A percentile compares a stretch with the other conserved stretches of the same genome.
Evolutionary conservation across 2,329 filamentous ascomycete species (phyloP).

Genomic region (Sclerotinia trifoliorum): DNA sequence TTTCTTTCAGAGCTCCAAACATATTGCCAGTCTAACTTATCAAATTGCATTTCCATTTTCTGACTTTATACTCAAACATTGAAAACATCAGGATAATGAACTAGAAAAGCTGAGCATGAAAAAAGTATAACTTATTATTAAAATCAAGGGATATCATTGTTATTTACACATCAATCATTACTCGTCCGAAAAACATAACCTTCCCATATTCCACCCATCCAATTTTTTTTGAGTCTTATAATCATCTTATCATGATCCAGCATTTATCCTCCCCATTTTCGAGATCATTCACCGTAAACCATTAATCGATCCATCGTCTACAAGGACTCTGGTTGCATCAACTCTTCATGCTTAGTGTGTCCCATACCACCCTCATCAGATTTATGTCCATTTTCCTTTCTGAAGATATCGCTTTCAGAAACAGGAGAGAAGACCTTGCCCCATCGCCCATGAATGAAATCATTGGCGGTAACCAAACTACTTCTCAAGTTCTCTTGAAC

Average conservation of each 20-base stretch:
- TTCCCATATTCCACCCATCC: not conserved
- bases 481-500: conserved; percentile 57
- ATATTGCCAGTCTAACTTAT: not conserved
- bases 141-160: conserved; percentile 13
- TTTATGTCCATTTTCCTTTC: conserved; percentile 34
- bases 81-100: not conserved
- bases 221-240: not conserved
- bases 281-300: not conserved
- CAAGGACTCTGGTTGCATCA: conserved; percentile 22
- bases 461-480: conserved; percentile 32
- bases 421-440: conserved; percentile 37
- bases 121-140: not conserved
- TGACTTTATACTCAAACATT: too few relatives aligned
- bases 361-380: conserved; percentile 25
- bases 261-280: not conserved
- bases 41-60: too few relatives aligned
- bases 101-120: not conserved
- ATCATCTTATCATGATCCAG: conserved; percentile 2
- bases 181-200: not conserved
- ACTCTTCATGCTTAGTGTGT: conserved; percentile 28
- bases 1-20: not conserved
- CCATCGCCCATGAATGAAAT: conserved; percentile 36
- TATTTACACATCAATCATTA: conserved; percentile 16
- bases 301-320: not conserved
- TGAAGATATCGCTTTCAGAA: conserved; percentile 36